Base-by-base conservation (phyloP, 2,329 filamentous ascomycete genomes). In the Hypoxylon sp. region DNA sequence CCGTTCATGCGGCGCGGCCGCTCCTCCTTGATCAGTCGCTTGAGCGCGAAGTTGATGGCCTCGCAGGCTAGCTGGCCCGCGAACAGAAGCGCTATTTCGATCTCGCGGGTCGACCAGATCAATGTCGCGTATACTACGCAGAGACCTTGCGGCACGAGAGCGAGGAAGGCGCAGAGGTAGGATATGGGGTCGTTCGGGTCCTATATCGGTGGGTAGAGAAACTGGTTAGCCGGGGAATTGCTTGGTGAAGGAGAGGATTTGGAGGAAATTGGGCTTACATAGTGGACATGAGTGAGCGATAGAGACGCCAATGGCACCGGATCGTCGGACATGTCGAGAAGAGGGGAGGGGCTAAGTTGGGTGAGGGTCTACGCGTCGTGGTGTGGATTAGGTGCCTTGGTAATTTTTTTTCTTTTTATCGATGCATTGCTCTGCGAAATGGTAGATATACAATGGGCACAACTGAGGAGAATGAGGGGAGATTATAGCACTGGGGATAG, bases 201-300 rank as follows among this genome's bases (percentile, higher is more conserved):
- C 94, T 97, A 76, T 35, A 42, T 53, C 37, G 44, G 42, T 17
- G 44, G n/a, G 47, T 13, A 62, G 50, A 35, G 31, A 59, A 14
- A 4, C 29, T 47, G 33, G 35, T 39, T 39, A 58, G 42, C 17
- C 19, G 33, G 33, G 22, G 57, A n/a, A 44, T 42, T 26, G 3
- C 33, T 39, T 14, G 13, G 33, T 19, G 37, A 24, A 26, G 47
- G 2, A 24, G 19, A 33, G 17, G 35, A 29, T 26, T 14, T 5
- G 47, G 35, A 58, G 52, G 57, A 59, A 44, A 57, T 13, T 3
- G 33, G 42, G 81, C 89, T 77, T 83, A 97, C 94, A 86, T 98
- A 98, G 84, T 96, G 93, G 74, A 98, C 94, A 83, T 98, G 95
- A 10, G 96, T 98, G 74, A 99, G 84, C 57, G 95, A 97, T 68